Base-by-base conservation (phyloP, 768 basidiomycete species). In the Lactarius psammicola region DNA sequence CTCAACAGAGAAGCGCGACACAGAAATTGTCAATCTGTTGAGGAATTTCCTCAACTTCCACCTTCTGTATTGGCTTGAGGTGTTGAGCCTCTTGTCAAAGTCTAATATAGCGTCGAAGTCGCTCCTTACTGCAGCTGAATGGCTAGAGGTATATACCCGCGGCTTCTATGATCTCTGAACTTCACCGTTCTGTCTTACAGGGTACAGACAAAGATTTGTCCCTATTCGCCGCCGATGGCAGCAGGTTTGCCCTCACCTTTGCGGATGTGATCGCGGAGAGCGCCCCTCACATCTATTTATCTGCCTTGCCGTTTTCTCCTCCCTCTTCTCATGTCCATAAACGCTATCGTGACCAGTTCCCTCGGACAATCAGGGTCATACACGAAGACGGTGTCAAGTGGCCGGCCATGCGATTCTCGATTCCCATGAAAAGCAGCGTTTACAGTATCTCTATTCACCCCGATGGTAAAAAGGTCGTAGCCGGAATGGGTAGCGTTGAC, bases 61-160 rank as follows among this genome's bases (percentile, higher is more conserved):
- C 17, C 69, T 80, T 4, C 70, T 80, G 6, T 78, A 73, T 60
- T 80, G 79, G 79, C 60, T 80, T 11, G 80, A 80, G 58, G 75
- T 73, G 7, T 69, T 80, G n/a, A 73, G 72, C 49, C 40, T 76
- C 15, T 62, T 64, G 11, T 60, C 65, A 18, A 55, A 67, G 17
- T 56, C 72, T 11, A 11, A 58, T 13, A n/a, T 60, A 18, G 75
- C 68, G 10, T 38, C 62, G 40, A 31, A n/a, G 71, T 70, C 67
- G 53, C 30, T 64, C 54, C 56, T 71, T 62, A 2, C 59, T 64
- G 64, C 61, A 40, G 33, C 66, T 7, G 30, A 59, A 30, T 69
- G 68, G 68, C 60, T 69, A 28, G 64, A 66, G 53, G 65, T 66
- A 62, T 15, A 26, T 38, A 28, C 1, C 8, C 28, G 20, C 13